A percentile compares a stretch with the other conserved stretches of the same genome.
phyloP scores from a whole-genome alignment of 345 rosid species.

The Hibiscus trionum region DNA sequence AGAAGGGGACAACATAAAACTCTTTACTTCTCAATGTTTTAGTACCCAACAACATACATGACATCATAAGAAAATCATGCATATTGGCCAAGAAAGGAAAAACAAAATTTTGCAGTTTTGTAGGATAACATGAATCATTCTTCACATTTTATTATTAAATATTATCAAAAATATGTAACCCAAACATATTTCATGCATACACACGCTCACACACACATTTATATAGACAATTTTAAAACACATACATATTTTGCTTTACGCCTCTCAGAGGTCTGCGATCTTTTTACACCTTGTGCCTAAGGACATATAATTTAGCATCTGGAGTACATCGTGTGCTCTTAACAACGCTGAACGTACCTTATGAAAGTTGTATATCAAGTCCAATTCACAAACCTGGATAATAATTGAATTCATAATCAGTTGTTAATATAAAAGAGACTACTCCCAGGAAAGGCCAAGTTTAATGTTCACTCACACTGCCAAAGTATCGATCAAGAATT shows the following conservation, averaged over 20 bases:
- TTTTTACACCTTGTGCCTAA: not conserved
- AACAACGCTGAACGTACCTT: conserved; percentile 41
- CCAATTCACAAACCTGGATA: conserved; percentile 84
- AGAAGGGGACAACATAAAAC: too few relatives aligned
- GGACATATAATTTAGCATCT: not conserved
- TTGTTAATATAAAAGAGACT: not conserved
- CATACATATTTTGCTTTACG: not conserved
- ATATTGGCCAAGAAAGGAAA: too few relatives aligned
- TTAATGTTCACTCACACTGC: conserved; percentile 64
- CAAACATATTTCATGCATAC: not conserved
- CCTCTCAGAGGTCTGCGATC: not conserved
- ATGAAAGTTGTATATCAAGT: conserved; percentile 91
- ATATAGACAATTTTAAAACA: not conserved
- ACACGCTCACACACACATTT: not conserved
- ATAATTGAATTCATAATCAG: conserved; percentile 5
- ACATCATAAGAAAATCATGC: too few relatives aligned
- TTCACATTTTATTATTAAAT: too few relatives aligned
- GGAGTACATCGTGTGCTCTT: not conserved
- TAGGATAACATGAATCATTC: too few relatives aligned
- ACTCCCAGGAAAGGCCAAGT: not conserved
- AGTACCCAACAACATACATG: too few relatives aligned
- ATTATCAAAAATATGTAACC: not conserved
- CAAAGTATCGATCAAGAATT: conserved; percentile 89
- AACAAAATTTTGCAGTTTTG: too few relatives aligned
- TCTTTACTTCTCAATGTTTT: too few relatives aligned